Evolutionary conservation across 345 rosid species (phyloP).

Genomic region (Ailanthus altissimus): DNA sequence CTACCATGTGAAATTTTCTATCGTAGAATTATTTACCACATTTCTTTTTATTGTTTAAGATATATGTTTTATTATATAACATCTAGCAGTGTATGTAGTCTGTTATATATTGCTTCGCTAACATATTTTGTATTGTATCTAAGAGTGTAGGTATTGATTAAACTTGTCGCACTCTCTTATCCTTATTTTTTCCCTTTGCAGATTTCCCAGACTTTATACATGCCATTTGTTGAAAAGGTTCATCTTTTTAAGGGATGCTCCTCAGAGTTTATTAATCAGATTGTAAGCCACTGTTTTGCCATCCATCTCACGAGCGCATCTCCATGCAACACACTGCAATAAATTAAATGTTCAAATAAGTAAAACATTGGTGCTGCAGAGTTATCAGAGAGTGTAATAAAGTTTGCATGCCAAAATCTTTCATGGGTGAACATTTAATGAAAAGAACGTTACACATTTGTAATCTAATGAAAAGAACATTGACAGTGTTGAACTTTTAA

Average conservation of each 20-base stretch:
- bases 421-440: no score
- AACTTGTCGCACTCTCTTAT: constrained; percentile 18
- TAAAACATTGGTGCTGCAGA: constrained; percentile 1
- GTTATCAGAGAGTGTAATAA: neutral
- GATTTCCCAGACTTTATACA: constrained; percentile 70
- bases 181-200: constrained; percentile 29
- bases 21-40: no score
- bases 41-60: no score
- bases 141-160: neutral
- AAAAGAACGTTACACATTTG: no score
- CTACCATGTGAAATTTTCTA: no score
- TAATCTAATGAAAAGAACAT: neutral
- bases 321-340: neutral
- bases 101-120: neutral
- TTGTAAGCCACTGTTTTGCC: constrained; percentile 51
- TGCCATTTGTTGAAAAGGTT: constrained; percentile 58
- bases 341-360: neutral
- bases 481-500: neutral
- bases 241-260: constrained; percentile 78
- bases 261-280: constrained; percentile 78
- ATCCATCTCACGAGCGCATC: neutral
- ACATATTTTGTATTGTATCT: neutral
- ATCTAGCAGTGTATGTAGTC: neutral
- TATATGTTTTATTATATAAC: neutral
- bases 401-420: no score